A percentile compares a stretch with the other conserved stretches of the same genome.
Evolutionary conservation across 2,329 filamentous ascomycete species (phyloP).

Genomic region (Hypoxylon sp.): DNA sequence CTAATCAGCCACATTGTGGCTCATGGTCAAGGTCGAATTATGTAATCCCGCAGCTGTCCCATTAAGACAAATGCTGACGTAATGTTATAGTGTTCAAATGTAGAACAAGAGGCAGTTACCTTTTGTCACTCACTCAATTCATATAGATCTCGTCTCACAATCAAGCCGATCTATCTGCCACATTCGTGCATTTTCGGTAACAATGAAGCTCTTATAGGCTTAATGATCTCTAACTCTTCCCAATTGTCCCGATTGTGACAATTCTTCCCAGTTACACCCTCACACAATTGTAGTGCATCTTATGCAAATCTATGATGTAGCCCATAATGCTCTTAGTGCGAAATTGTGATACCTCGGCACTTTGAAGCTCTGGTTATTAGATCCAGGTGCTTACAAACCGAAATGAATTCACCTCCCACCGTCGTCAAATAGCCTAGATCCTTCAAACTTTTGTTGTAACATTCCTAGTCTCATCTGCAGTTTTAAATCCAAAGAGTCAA

Average conservation of each 20-base stretch:
- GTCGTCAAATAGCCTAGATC: neutral
- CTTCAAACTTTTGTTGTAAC: neutral
- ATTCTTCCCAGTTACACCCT: slow-evolving; percentile 1
- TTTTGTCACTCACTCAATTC: neutral
- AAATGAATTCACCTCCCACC: neutral
- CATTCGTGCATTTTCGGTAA: neutral
- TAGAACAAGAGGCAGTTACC: too few species aligned
- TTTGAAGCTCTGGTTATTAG: slow-evolving; percentile 7
- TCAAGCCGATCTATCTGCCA: neutral
- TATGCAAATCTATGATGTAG: slow-evolving; percentile 33
- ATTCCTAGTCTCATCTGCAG: neutral
- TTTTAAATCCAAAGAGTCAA: neutral
- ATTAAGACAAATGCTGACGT: neutral
- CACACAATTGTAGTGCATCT: neutral
- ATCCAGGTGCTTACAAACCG: neutral
- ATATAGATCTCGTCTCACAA: neutral
- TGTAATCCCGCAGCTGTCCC: neutral
- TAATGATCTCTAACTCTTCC: neutral
- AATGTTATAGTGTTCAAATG: neutral
- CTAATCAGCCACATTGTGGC: slow-evolving; percentile 37
- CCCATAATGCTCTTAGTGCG: slow-evolving; percentile 16
- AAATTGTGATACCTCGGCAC: slow-evolving; percentile 33
- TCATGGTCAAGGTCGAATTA: neutral
- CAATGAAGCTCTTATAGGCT: neutral
- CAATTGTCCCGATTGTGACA: neutral